Conservation (phyloP, 1,284 basidiomycete genomes). For the Ustilago sp. region DNA sequence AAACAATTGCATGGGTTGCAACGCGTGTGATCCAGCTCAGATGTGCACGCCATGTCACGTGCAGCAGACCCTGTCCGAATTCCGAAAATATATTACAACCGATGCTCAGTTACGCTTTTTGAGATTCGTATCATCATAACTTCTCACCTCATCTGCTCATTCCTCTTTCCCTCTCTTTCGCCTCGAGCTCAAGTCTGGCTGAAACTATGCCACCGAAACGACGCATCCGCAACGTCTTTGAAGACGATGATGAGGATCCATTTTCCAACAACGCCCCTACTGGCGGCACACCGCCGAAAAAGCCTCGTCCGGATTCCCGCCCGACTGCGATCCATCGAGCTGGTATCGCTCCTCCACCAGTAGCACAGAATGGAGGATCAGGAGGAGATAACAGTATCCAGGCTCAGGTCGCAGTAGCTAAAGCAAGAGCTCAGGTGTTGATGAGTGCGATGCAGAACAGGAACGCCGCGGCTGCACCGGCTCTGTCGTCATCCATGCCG, state of each 20-base stretch:
- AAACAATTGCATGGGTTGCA: no score
- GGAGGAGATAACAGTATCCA: conserved; percentile 28
- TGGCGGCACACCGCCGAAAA: conserved; percentile 44
- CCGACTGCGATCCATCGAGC: conserved; percentile 11
- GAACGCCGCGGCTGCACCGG: neutral
- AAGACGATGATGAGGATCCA: conserved; percentile 40
- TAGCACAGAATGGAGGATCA: conserved; percentile 9
- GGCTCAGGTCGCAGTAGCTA: conserved; percentile 57
- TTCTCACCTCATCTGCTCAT: neutral
- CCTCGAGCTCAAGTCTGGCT: neutral
- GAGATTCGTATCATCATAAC: neutral
- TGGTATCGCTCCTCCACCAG: conserved; percentile 15
- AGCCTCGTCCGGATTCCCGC: conserved; percentile 15
- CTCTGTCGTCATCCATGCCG: conserved; percentile 1
- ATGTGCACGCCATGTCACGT: neutral
- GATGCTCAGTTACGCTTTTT: neutral
- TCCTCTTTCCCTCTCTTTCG: neutral
- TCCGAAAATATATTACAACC: neutral
- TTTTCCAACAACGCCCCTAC: neutral
- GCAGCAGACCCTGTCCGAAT: neutral
- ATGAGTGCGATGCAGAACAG: conserved; percentile 44
- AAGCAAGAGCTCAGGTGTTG: conserved; percentile 49
- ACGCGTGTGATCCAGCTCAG: no score
- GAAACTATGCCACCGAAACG: conserved; percentile 46
- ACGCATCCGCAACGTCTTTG: conserved; percentile 48